phyloP scores from a whole-genome alignment of 495 filamentous ascomycete genomes.

The Penicillium verhagenii region DNA sequence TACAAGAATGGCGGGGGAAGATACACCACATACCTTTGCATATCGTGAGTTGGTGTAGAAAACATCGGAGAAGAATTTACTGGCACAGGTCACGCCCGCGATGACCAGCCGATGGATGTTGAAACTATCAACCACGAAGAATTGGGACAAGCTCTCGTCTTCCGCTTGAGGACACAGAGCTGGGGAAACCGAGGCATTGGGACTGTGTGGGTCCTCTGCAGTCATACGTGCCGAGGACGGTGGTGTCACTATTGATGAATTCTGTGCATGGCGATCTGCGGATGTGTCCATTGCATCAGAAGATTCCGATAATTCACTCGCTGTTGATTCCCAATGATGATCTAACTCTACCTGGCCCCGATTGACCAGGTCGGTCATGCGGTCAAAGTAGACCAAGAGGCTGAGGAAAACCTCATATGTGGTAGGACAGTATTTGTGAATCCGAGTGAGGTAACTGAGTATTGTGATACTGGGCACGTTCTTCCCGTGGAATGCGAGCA shows the following conservation, averaged over 20 bases:
- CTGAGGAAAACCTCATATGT: conserved; percentile 98
- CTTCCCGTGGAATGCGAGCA: conserved; percentile 98
- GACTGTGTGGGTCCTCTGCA: conserved; percentile 34
- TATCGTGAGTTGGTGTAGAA: conserved; percentile 99
- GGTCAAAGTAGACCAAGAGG: conserved; percentile 94
- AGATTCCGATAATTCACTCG: conserved; percentile 9
- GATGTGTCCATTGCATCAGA: conserved; percentile 15
- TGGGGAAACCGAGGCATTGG: conserved; percentile 34
- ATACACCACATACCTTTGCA: conserved; percentile 76
- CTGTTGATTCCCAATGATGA: conserved; percentile 22
- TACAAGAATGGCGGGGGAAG: conserved; percentile 8
- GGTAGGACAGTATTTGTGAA: conserved; percentile 98
- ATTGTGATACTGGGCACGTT: conserved; percentile 98
- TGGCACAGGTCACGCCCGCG: conserved; percentile 95
- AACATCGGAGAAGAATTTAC: conserved; percentile 99
- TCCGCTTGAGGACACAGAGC: conserved; percentile 43
- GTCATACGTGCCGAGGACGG: conserved; percentile 33
- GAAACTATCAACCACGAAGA: conserved; percentile 98
- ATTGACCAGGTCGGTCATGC: conserved; percentile 97
- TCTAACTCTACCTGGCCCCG: conserved; percentile 54
- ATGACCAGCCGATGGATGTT: conserved; percentile 98
- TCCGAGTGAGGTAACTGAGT: conserved; percentile 89
- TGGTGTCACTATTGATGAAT: conserved; percentile 36
- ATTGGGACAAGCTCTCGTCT: conserved; percentile 66
- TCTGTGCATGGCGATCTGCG: conserved; percentile 12